Evolutionary conservation across 1,284 basidiomycete genomes (phyloP), one percentile per base, ranked within the genome.

Genomic region (Apiotrichum porosum): DNA sequence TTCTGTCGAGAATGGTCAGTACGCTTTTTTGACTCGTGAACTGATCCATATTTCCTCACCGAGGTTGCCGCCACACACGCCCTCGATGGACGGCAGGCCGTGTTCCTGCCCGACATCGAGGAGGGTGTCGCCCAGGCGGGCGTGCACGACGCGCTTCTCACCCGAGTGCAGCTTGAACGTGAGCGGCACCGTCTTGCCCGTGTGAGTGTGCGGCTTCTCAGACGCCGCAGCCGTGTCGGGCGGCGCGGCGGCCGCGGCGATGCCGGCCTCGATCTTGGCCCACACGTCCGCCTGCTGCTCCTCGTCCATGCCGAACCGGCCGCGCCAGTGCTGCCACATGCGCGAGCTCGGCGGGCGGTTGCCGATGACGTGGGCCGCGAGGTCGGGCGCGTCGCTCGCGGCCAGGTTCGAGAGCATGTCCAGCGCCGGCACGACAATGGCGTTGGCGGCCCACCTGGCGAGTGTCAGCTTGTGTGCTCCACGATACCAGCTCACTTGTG

Each of bases 401-500:
- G 74, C 74, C 13, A 89, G 66, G 32, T 78, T 75, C 14, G 84
- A 79, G n/a, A 72, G 83, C 85, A 87, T 88, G 68, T 89, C 86
- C 15, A 87, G 83, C 30, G 79, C 79, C 6, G 87, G 87, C 56
- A 83, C 84, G 4, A 86, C 73, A 22, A 90, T 71, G 2, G 86
- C 64, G 66, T 90, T 91, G 2, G 85, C 86, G 1, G 88, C 88
- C 63, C 82, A 84, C 63, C 86, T 88, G 44, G 15, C 23, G 19
- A 22, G 12, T 22, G 39, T 41, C 18, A 31, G 32, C 6, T n/a
- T 8, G 23, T 24, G n/a, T n/a, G n/a, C n/a, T n/a, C n/a, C n/a
- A n/a, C n/a, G n/a, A n/a, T n/a, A n/a, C n/a, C n/a, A n/a, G 66
- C 83, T 64, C 66, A 89, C 86, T 86, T 80, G 73, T 92, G 88